These are phyloP conservation scores for Aspergillus novoparasiticus DNA, from an alignment of 2,329 filamentous ascomycete species.

Conservation along the genomic window DNA sequence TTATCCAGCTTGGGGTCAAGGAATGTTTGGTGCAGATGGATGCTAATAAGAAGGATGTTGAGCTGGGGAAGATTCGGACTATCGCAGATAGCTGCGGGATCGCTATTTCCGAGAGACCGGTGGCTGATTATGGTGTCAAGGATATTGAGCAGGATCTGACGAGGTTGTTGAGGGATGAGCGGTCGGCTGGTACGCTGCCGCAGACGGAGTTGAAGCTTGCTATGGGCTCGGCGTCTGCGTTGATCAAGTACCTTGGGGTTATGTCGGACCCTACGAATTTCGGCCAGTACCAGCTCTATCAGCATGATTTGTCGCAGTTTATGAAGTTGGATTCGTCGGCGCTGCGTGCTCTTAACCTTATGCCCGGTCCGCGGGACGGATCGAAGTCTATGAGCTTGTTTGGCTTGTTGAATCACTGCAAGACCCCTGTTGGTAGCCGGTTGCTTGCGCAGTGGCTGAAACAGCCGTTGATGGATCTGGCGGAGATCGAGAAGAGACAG, in stretches of 20 bases:
- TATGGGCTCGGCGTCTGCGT: slow-evolving; percentile 89
- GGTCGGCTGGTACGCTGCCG: slow-evolving; percentile 73
- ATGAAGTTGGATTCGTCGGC: slow-evolving; percentile 98
- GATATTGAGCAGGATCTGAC: slow-evolving; percentile 96
- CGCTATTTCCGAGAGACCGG: slow-evolving; percentile 78
- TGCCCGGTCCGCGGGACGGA: slow-evolving; percentile 92
- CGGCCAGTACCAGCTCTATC: slow-evolving; percentile 94
- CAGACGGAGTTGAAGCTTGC: slow-evolving; percentile 92
- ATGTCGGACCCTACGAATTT: slow-evolving; percentile 93
- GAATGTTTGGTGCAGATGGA: slow-evolving; percentile 89
- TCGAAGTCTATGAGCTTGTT: slow-evolving; percentile 98
- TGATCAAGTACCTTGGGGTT: slow-evolving; percentile 92
- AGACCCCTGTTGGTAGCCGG: slow-evolving; percentile 88
- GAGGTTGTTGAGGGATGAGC: slow-evolving; percentile 83
- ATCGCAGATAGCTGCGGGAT: slow-evolving; percentile 93
- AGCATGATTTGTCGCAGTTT: slow-evolving; percentile 93
- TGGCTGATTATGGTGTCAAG: slow-evolving; percentile 77
- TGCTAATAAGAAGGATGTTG: slow-evolving; percentile 78
- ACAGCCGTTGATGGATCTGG: slow-evolving; percentile 89
- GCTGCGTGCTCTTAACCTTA: slow-evolving; percentile 89
- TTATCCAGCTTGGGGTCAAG: slow-evolving; percentile 94
- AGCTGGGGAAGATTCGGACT: slow-evolving; percentile 80
- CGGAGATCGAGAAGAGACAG: slow-evolving; percentile 87
- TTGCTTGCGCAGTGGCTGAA: slow-evolving; percentile 95
- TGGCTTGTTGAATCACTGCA: slow-evolving; percentile 94